Conservation (phyloP, 306 rosid species). For the Macrotyloma uniflorum region DNA sequence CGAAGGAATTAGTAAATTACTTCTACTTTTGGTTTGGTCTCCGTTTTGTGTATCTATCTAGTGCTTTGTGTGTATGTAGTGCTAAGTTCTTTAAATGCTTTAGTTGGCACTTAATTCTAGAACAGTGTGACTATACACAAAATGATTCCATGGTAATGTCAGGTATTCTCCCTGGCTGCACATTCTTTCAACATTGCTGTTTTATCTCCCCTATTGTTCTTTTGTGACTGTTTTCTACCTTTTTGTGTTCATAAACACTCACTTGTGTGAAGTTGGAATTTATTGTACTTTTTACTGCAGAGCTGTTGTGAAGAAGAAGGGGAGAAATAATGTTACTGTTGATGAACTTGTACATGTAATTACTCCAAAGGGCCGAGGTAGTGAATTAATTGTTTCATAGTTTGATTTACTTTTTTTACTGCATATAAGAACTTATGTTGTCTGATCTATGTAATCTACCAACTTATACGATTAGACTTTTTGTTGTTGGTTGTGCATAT, state of each 20-base stretch:
- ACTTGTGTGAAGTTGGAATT: constrained; percentile 20
- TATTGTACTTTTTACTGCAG: constrained; percentile 38
- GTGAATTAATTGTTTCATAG: constrained; percentile 2
- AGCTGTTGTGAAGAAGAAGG: constrained; percentile 80
- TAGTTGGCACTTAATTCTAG: not conserved
- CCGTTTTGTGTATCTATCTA: not conserved
- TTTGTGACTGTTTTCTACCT: constrained; percentile 12
- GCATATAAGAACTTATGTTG: not conserved
- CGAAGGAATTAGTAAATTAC: not conserved
- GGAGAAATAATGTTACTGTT: constrained; percentile 79
- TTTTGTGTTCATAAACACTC: not conserved
- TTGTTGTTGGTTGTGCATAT: not conserved
- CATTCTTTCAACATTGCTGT: not conserved
- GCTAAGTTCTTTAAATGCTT: constrained; percentile 15
- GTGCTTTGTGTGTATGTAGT: not conserved
- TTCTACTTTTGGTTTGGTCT: constrained; percentile 8
- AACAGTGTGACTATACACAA: not conserved
- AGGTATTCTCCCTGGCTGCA: not conserved
- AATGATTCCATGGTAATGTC: not conserved
- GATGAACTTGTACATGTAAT: constrained; percentile 87
- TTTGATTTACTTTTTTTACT: not conserved
- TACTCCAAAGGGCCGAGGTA: constrained; percentile 94
- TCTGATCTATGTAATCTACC: not conserved
- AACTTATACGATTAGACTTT: not conserved
- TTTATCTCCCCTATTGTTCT: not conserved